These are phyloP conservation scores for Globisporangium paddicum DNA, from an alignment of 352 stramenopile species.

Conservation along the genomic window DNA sequence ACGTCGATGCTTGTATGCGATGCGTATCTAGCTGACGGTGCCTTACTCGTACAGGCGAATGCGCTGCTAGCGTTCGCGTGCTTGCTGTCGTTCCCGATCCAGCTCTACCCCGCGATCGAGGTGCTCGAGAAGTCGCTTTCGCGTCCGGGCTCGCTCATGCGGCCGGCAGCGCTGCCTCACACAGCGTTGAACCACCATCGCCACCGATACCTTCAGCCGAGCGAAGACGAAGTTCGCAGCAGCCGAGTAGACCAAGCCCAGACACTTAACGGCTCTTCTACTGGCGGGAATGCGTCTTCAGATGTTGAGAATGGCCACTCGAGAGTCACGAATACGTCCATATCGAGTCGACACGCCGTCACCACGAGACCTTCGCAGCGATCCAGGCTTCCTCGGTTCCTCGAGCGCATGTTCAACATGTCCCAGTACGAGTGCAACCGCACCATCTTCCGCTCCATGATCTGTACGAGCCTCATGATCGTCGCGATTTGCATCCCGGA, in stretches of 20 bases:
- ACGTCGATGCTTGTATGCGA: neutral
- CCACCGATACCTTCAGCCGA: neutral
- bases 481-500: conserved; percentile 70
- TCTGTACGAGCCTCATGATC: conserved; percentile 70
- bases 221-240: neutral
- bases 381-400: conserved; percentile 13
- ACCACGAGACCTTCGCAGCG: neutral
- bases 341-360: neutral
- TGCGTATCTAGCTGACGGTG: neutral
- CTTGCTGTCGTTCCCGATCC: conserved; percentile 73
- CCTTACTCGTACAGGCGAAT: conserved; percentile 40
- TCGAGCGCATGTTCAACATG: conserved; percentile 43
- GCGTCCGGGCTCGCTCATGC: conserved; percentile 40
- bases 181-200: conserved; percentile 8
- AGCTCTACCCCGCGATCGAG: conserved; percentile 76
- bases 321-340: neutral
- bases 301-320: conserved; percentile 4
- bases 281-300: neutral
- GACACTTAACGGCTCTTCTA: neutral
- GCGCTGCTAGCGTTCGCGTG: conserved; percentile 67
- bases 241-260: neutral
- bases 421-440: conserved; percentile 76
- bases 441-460: conserved; percentile 78
- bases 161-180: conserved; percentile 24
- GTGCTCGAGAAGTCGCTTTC: conserved; percentile 59